Percentiles rank a stretch among this genome's conserved stretches.
These are phyloP conservation scores for Diaporthe sp. DNA, from an alignment of 2,329 filamentous ascomycete genomes.

Conservation along the genomic window DNA sequence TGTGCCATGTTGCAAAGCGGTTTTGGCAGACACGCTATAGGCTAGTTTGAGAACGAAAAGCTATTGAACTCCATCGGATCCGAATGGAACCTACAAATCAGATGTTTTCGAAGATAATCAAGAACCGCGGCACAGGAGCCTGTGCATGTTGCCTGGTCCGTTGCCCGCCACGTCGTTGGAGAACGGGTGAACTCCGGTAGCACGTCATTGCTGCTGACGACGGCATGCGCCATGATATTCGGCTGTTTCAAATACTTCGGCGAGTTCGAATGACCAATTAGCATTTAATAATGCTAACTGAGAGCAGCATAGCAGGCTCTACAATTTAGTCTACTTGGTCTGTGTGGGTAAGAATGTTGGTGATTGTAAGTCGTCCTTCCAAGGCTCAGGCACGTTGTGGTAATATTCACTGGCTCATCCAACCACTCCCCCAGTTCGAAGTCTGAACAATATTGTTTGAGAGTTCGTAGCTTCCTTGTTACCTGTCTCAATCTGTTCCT, in stretches of 20 bases:
- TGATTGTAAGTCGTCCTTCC: too few relatives aligned
- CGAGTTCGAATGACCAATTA: too few relatives aligned
- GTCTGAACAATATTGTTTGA: too few relatives aligned
- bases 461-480: too few relatives aligned
- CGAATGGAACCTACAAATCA: conserved; percentile 8
- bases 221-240: neutral
- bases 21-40: conserved; percentile 23
- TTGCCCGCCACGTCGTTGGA: neutral
- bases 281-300: neutral
- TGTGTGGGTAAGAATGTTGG: too few relatives aligned
- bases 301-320: too few relatives aligned
- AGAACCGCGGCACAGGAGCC: neutral
- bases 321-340: too few relatives aligned
- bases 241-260: neutral
- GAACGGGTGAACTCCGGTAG: neutral
- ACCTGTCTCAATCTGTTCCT: too few relatives aligned
- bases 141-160: neutral
- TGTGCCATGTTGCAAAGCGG: conserved; percentile 30
- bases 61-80: conserved; percentile 8
- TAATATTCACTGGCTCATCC: too few relatives aligned
- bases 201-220: neutral
- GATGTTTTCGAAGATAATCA: conserved; percentile 19
- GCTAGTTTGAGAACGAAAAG: neutral
- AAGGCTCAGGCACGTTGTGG: too few relatives aligned
- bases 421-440: too few relatives aligned